These are phyloP conservation scores for Penicillium sp. DNA, from an alignment of 2,329 filamentous ascomycete species.

Conservation along the genomic window DNA sequence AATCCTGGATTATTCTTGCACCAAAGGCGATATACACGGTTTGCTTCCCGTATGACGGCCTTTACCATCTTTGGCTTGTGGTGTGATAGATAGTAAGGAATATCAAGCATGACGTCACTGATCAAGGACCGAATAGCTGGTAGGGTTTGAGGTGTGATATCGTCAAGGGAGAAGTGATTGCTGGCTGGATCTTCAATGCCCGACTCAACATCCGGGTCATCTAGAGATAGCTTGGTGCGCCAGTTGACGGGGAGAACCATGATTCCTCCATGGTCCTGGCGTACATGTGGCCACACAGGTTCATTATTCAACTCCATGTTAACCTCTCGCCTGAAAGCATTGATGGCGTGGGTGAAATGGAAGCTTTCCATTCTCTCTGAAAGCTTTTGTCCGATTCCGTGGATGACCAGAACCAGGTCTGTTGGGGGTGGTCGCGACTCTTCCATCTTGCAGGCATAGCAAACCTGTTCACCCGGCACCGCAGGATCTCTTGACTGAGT, in stretches of 20 bases:
- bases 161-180: constrained; percentile 71
- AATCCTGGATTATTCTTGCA: constrained; percentile 92
- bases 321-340: constrained; percentile 80
- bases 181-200: constrained; percentile 55
- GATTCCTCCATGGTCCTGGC: constrained; percentile 78
- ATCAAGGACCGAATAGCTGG: constrained; percentile 92
- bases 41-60: constrained; percentile 85
- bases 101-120: constrained; percentile 96
- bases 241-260: constrained; percentile 97
- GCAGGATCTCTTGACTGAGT: constrained; percentile 35
- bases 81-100: constrained; percentile 95
- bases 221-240: constrained; percentile 84
- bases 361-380: constrained; percentile 94
- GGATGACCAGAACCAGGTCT: constrained; percentile 86
- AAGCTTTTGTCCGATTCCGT: constrained; percentile 95
- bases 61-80: constrained; percentile 95
- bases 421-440: constrained; percentile 70
- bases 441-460: constrained; percentile 63
- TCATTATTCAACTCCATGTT: constrained; percentile 80
- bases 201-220: constrained; percentile 69
- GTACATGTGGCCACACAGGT: constrained; percentile 72
- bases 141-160: constrained; percentile 89
- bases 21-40: constrained; percentile 94
- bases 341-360: constrained; percentile 96
- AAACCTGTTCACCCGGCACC: constrained; percentile 34